Evolutionary conservation across 2,329 filamentous ascomycete genomes (phyloP).

Genomic region (Emericellopsis cladophorae): DNA sequence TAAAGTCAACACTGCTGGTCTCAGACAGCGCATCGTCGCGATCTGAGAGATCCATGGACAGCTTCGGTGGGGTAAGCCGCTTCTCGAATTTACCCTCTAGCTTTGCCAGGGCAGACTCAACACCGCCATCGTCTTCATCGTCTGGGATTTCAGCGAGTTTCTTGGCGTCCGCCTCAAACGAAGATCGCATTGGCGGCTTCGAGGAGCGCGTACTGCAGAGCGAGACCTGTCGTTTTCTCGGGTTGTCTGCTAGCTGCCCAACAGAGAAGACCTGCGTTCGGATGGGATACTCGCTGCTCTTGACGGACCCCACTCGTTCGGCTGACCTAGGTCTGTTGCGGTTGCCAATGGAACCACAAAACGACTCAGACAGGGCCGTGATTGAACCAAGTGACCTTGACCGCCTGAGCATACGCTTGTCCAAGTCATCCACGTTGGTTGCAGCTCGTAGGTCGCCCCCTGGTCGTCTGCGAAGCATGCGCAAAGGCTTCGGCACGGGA

Average conservation of each 20-base stretch:
- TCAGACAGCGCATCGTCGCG: slow-evolving; percentile 6
- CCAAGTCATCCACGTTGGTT: slow-evolving; percentile 50
- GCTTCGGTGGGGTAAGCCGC: background rate
- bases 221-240: slow-evolving; percentile 33
- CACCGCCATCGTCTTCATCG: slow-evolving; percentile 66
- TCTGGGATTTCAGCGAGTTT: slow-evolving; percentile 82
- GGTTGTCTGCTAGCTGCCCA: slow-evolving; percentile 41
- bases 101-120: slow-evolving; percentile 86
- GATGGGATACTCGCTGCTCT: slow-evolving; percentile 10
- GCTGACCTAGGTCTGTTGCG: background rate
- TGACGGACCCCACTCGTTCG: slow-evolving; percentile 9
- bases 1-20: slow-evolving; percentile 1
- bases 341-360: slow-evolving; percentile 30
- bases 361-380: slow-evolving; percentile 46
- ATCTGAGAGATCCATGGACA: slow-evolving; percentile 1
- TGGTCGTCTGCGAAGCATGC: slow-evolving; percentile 57
- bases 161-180: slow-evolving; percentile 80
- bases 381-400: slow-evolving; percentile 48
- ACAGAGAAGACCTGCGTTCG: slow-evolving; percentile 40
- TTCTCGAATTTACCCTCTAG: slow-evolving; percentile 74
- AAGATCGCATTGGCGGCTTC: slow-evolving; percentile 52
- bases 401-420: slow-evolving; percentile 32
- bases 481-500: slow-evolving; percentile 37
- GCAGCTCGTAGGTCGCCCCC: slow-evolving; percentile 64
- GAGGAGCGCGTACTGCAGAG: slow-evolving; percentile 50